phyloP scores from a whole-genome alignment of 1,284 basidiomycete genomes.

The Boletus semigastroideus region DNA sequence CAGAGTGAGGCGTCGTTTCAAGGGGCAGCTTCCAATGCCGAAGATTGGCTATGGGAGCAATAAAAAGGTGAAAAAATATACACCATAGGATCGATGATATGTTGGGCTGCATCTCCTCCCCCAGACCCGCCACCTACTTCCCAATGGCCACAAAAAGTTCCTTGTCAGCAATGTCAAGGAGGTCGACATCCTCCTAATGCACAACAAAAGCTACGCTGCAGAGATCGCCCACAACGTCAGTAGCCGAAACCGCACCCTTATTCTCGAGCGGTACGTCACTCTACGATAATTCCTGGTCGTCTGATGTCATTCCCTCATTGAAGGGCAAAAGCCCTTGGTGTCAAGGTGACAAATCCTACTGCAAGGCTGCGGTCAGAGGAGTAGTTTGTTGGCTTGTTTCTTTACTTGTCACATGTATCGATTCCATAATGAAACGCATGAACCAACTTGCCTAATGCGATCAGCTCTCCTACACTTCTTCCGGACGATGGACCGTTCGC shows the following conservation, averaged over 20 bases:
- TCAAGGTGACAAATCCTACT: constrained; percentile 95
- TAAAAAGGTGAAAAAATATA: constrained; percentile 52
- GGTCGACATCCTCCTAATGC: constrained; percentile 93
- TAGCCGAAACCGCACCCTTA: constrained; percentile 92
- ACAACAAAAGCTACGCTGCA: constrained; percentile 96
- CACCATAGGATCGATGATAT: background rate
- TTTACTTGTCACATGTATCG: constrained; percentile 38
- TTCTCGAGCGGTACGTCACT: constrained; percentile 77
- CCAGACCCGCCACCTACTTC: constrained; percentile 89
- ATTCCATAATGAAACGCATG: constrained; percentile 23
- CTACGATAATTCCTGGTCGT: background rate
- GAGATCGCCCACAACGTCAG: constrained; percentile 98
- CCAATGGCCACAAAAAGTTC: constrained; percentile 93
- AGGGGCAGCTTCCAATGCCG: constrained; percentile 94
- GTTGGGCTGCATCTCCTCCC: constrained; percentile 7
- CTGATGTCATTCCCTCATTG: constrained; percentile 5
- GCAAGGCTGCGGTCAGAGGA: constrained; percentile 98
- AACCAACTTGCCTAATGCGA: constrained; percentile 25
- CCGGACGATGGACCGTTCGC: constrained; percentile 7
- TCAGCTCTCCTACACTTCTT: constrained; percentile 19
- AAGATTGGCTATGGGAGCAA: constrained; percentile 91
- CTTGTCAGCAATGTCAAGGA: constrained; percentile 91
- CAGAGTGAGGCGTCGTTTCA: constrained; percentile 94
- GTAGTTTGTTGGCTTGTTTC: constrained; percentile 33
- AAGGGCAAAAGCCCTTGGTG: constrained; percentile 85